These are phyloP conservation scores for Hysterium pulicare DNA, from an alignment of 2,329 filamentous ascomycete genomes.

Conservation along the genomic window DNA sequence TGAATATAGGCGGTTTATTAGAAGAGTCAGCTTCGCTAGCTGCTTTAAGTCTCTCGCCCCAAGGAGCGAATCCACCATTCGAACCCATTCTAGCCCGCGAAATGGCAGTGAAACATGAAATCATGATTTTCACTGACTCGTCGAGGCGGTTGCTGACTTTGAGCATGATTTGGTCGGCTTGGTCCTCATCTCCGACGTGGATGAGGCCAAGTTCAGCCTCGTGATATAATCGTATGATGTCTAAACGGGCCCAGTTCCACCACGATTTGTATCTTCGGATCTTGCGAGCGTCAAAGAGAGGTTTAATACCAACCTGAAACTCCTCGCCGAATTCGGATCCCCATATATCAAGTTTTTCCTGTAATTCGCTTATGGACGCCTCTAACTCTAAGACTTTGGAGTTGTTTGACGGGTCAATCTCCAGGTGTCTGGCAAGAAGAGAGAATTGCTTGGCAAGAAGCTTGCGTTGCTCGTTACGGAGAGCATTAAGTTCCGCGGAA, in stretches of 20 bases:
- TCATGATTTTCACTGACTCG: neutral
- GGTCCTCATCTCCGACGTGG: neutral
- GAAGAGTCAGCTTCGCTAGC: neutral
- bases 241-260: conserved; percentile 37
- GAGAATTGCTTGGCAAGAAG: neutral
- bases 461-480: neutral
- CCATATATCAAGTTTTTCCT: conserved; percentile 17
- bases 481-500: neutral
- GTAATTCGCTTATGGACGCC: conserved; percentile 10
- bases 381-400: neutral
- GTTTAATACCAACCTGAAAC: conserved; percentile 26
- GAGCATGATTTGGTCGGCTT: neutral
- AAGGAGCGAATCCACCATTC: neutral
- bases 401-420: neutral
- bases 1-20: neutral
- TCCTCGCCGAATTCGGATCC: conserved; percentile 27
- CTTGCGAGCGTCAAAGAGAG: conserved; percentile 27
- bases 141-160: neutral
- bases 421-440: neutral
- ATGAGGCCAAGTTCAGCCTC: neutral
- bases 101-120: neutral
- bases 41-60: neutral
- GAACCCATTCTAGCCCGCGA: neutral
- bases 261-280: conserved; percentile 31
- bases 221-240: conserved; percentile 10